Evolutionary conservation across 306 rosid species (phyloP).

Genomic region (Myrica gale): DNA sequence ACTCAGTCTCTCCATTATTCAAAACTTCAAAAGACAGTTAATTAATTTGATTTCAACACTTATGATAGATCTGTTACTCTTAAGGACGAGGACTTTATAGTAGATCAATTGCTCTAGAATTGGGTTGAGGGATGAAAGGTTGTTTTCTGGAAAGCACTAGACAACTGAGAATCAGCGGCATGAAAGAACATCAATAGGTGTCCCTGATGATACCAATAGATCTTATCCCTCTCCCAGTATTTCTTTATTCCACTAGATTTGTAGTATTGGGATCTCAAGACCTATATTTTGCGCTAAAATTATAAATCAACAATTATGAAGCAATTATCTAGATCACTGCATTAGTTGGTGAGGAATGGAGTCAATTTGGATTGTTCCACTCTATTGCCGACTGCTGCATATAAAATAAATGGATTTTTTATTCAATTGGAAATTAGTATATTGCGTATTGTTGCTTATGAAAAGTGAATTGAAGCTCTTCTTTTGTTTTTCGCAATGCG

Average conservation of each 20-base stretch:
- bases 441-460: not conserved
- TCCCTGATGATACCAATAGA: too few relatives aligned
- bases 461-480: not conserved
- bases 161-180: not conserved
- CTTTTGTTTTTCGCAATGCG: not conserved
- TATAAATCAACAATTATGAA: not conserved
- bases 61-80: not conserved
- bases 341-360: not conserved
- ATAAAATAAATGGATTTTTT: not conserved
- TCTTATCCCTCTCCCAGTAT: not conserved
- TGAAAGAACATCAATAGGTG: not conserved
- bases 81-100: not conserved
- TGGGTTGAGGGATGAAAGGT: not conserved
- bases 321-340: not conserved
- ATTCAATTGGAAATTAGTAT: not conserved
- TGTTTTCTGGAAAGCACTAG: not conserved
- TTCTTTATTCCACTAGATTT: not conserved
- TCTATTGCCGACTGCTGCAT: not conserved
- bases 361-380: not conserved
- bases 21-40: not conserved
- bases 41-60: not conserved
- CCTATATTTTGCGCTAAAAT: not conserved
- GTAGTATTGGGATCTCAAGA: not conserved
- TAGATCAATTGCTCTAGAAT: not conserved
- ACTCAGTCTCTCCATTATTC: not conserved